A percentile compares a stretch with the other conserved stretches of the same genome.
phyloP scores from a whole-genome alignment of 768 basidiomycete genomes.

The Gautieria morchelliformis region DNA sequence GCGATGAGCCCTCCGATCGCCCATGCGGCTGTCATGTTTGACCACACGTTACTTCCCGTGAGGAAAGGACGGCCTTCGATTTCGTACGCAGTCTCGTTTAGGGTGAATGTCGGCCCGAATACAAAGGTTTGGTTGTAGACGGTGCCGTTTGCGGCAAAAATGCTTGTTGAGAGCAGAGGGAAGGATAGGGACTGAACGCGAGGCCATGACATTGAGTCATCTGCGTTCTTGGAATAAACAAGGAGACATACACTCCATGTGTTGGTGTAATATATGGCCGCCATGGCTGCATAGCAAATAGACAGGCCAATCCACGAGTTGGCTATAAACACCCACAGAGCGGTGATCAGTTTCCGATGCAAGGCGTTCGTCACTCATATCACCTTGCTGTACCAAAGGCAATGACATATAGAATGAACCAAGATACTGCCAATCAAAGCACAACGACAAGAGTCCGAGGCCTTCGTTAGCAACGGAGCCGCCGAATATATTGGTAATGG shows the following conservation, averaged over 20 bases:
- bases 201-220: not conserved
- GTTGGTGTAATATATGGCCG: slow-evolving; percentile 55
- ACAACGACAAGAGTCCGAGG: slow-evolving; percentile 47
- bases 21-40: slow-evolving; percentile 37
- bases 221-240: slow-evolving; percentile 1
- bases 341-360: not conserved
- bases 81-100: slow-evolving; percentile 46
- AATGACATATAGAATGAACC: slow-evolving; percentile 35
- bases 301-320: slow-evolving; percentile 49
- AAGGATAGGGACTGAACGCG: slow-evolving; percentile 37
- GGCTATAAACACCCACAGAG: slow-evolving; percentile 20
- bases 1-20: slow-evolving; percentile 51
- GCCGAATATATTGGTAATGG: slow-evolving; percentile 54
- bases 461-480: slow-evolving; percentile 62
- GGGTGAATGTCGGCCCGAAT: slow-evolving; percentile 38
- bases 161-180: slow-evolving; percentile 52
- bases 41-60: slow-evolving; percentile 46
- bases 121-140: slow-evolving; percentile 45
- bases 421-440: slow-evolving; percentile 66
- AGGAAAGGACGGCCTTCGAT: slow-evolving; percentile 39
- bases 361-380: not conserved
- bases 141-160: slow-evolving; percentile 46
- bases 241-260: slow-evolving; percentile 40
- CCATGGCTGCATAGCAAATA: slow-evolving; percentile 43
- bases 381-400: slow-evolving; percentile 49